Conservation (phyloP, 2,329 filamentous ascomycete genomes). For the Biscogniauxia sp. region DNA sequence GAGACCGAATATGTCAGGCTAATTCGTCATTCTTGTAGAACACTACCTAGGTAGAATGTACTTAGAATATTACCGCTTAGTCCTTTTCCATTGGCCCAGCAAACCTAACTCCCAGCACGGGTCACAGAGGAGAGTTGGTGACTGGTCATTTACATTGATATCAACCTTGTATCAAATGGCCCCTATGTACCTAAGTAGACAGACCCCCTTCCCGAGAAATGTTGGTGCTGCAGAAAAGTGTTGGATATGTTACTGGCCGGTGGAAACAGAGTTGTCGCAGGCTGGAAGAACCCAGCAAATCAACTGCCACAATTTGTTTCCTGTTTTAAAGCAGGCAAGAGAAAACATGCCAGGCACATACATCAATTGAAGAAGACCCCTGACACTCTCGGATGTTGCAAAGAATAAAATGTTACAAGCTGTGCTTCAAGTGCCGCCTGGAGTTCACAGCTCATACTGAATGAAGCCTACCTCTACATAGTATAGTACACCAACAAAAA, state of each 20-base stretch:
- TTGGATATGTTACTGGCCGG: background rate
- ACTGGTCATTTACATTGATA: too few relatives aligned
- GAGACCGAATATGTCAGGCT: background rate
- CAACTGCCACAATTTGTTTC: background rate
- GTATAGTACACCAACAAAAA: background rate
- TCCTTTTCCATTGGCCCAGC: too few relatives aligned
- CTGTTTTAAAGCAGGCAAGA: background rate
- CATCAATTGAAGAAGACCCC: conserved; percentile 5
- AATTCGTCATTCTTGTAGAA: background rate
- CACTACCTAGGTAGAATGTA: background rate
- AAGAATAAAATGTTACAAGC: conserved; percentile 19
- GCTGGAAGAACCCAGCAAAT: background rate
- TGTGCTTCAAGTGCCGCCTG: conserved; percentile 20
- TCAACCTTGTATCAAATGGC: too few relatives aligned
- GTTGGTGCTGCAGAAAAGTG: background rate
- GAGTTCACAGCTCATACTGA: background rate
- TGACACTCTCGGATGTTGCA: conserved; percentile 16
- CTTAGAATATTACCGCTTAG: background rate
- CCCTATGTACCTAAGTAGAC: too few relatives aligned
- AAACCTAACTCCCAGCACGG: too few relatives aligned
- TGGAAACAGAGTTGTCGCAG: background rate
- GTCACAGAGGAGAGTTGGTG: too few relatives aligned
- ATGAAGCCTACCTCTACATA: background rate
- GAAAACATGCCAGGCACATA: too few relatives aligned
- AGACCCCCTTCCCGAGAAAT: too few relatives aligned